Base-by-base conservation (phyloP, 2,329 filamentous ascomycete species). In the Alternaria sp. region DNA sequence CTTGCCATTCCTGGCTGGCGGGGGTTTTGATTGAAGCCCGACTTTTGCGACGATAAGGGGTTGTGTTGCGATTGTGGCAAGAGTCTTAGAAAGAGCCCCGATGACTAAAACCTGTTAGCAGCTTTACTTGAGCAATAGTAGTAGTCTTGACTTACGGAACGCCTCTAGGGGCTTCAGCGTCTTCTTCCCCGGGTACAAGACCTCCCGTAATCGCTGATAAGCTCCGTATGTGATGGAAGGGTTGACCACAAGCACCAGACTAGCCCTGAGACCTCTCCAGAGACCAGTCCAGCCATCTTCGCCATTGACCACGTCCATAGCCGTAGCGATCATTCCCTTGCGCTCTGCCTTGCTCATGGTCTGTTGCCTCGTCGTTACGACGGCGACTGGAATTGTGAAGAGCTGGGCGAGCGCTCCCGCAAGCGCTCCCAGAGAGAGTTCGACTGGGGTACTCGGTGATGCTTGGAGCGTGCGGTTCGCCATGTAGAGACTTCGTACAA, bases 21-120 rank as follows among this genome's bases (percentile, higher is more conserved):
- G 95, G 22, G 95, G 95, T 71, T 92, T 93, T 28, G 94, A 97
- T 79, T 99, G 95, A 60, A 99, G 84, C 53, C 95, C 94, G 63
- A 99, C 95, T 82, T 99, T 99, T 64, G 95, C 95, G 63, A 99
- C 94, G 72, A 99, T 99, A 57, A 99, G 85, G 14, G 95, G 95
- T 78, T 99, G 95, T 8, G 95, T 99, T 55, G 86, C 89, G 67
- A 99, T 89, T 0, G 95, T 99, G 54, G 95, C 95, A 61, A 98
- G 81, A 6, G 92, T 87, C 81, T 99, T 99, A 52, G 94, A 98
- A 81, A 96, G 86, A 45, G 95, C 93, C 63, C 95, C 95, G 52
- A 99, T 88, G 28, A 96, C 93, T 95, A 60, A 16, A 32, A 3
- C 18, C 36, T 30, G 62, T 72, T 59, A 72, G 65, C 36, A 50